Percentiles rank a stretch among this genome's conserved stretches.
These are phyloP conservation scores for Sporisorium graminicola DNA, from an alignment of 1,284 basidiomycete genomes.

Conservation along the genomic window DNA sequence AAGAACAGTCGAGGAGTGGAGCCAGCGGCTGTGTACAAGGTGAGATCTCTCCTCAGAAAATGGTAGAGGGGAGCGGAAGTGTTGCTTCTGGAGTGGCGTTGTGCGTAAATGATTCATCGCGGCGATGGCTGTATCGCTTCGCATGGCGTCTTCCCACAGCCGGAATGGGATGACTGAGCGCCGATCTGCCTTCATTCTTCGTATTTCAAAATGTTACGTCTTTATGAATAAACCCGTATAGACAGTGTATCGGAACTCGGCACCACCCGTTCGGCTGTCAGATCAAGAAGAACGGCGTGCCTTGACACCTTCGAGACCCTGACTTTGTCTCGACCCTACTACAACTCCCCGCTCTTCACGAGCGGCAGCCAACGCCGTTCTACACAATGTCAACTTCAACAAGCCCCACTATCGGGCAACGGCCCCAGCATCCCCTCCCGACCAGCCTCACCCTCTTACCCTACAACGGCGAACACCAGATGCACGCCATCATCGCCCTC, in stretches of 20 bases:
- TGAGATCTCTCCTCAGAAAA: no score
- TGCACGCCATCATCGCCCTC: slow-evolving; percentile 60
- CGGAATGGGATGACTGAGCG: slow-evolving; percentile 1
- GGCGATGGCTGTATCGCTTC: neutral
- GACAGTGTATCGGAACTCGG: slow-evolving; percentile 1
- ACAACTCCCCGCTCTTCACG: neutral
- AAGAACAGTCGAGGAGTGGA: no score
- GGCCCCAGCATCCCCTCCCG: neutral
- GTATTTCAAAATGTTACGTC: neutral
- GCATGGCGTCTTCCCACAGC: neutral
- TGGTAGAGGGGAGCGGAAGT: no score
- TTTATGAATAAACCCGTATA: neutral
- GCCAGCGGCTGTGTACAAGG: no score
- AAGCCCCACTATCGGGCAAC: neutral
- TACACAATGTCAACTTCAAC: neutral
- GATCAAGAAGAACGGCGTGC: neutral
- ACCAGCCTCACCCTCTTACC: slow-evolving; percentile 76
- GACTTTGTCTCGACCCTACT: neutral
- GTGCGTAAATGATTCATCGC: neutral
- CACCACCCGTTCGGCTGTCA: neutral
- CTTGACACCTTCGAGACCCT: no score
- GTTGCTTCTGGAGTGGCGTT: no score
- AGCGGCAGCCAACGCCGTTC: neutral
- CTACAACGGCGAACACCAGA: slow-evolving; percentile 78
- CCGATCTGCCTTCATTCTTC: no score